Conservation (phyloP, 192 early-diverging fungal species). For the Entomortierella beljakovae region DNA sequence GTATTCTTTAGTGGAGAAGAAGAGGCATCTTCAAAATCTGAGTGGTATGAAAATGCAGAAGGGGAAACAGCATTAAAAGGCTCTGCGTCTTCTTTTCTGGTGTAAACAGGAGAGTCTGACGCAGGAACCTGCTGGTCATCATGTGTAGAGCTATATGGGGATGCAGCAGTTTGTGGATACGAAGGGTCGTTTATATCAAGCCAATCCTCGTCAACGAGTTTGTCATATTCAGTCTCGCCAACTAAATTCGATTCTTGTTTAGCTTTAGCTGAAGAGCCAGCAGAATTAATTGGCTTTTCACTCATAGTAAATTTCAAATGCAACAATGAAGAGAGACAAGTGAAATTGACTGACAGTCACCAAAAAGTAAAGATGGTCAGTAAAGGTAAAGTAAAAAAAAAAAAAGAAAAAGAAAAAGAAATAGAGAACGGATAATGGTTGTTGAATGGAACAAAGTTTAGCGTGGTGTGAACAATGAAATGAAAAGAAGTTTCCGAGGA, state of each 20-base stretch:
- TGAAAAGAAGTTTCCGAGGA: too few species aligned
- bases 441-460: too few species aligned
- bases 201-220: constrained; percentile 47
- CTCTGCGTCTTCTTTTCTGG: background rate
- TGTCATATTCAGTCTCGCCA: constrained; percentile 21
- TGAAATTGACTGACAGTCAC: background rate
- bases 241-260: background rate
- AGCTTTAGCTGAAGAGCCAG: background rate
- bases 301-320: background rate
- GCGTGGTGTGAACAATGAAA: background rate
- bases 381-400: background rate
- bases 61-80: background rate
- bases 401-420: constrained; percentile 6
- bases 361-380: too few species aligned
- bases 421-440: background rate
- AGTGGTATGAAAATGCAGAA: background rate
- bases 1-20: background rate
- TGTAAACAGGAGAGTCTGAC: background rate
- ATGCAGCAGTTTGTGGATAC: background rate
- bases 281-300: background rate
- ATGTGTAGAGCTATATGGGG: background rate
- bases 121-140: constrained; percentile 25
- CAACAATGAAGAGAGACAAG: background rate
- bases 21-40: background rate
- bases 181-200: constrained; percentile 28